A percentile compares a stretch with the other conserved stretches of the same genome.
phyloP scores from a whole-genome alignment of 2,329 filamentous ascomycete genomes.

The Coleophoma crateriformis region DNA sequence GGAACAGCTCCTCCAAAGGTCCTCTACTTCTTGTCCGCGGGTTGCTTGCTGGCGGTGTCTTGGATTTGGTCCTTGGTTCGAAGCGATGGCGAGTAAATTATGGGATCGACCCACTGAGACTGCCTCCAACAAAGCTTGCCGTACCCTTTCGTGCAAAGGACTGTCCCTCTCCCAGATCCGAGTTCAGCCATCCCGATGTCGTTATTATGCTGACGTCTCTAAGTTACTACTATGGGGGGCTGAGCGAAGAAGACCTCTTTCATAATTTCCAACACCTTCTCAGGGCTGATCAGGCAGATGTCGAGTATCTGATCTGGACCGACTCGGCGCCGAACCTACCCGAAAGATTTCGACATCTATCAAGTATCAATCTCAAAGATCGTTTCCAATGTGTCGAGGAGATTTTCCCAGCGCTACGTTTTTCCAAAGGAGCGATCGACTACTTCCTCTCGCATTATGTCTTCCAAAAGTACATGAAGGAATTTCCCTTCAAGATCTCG shows the following conservation, averaged over 20 bases:
- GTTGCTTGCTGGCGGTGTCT: constrained; percentile 40
- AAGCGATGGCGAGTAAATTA: constrained; percentile 56
- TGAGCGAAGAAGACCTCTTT: constrained; percentile 41
- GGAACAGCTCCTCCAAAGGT: too few species aligned
- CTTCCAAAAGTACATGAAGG: constrained; percentile 56
- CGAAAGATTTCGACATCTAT: constrained; percentile 30
- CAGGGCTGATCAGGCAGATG: constrained; percentile 41
- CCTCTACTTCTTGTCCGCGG: constrained; percentile 41
- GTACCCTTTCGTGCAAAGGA: constrained; percentile 65
- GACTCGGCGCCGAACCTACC: constrained; percentile 27
- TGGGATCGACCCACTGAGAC: constrained; percentile 45
- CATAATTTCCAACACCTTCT: constrained; percentile 41
- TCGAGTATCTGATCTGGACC: constrained; percentile 45
- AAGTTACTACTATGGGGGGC: constrained; percentile 59
- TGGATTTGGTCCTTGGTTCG: constrained; percentile 35
- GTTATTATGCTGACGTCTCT: constrained; percentile 60
- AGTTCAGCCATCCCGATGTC: constrained; percentile 64
- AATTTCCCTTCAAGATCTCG: constrained; percentile 56
- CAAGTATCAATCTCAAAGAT: constrained; percentile 54
- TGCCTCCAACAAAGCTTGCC: constrained; percentile 41
- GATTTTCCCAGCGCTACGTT: constrained; percentile 46
- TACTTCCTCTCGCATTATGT: constrained; percentile 54
- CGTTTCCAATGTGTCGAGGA: constrained; percentile 26
- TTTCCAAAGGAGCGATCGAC: constrained; percentile 49
- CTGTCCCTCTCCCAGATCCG: constrained; percentile 52